A percentile compares a stretch with the other conserved stretches of the same genome.
Conservation (phyloP, 2,329 filamentous ascomycete genomes). For the Bipolaris oryzae region DNA sequence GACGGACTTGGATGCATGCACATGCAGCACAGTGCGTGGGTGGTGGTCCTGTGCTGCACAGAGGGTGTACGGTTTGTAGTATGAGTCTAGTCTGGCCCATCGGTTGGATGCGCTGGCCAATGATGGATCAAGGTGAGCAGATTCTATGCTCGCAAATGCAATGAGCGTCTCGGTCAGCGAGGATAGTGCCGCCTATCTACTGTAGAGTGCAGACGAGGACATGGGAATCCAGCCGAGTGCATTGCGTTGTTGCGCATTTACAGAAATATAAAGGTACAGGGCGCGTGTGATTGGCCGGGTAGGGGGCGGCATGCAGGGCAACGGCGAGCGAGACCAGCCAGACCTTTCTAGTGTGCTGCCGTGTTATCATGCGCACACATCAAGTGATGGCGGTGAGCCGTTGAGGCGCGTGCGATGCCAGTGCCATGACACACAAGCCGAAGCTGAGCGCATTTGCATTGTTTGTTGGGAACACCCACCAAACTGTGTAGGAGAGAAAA, state of each 20-base stretch:
- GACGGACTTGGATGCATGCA: neutral
- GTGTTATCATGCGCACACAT: slow-evolving; percentile 5
- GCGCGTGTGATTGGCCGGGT: neutral
- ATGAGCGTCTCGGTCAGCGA: neutral
- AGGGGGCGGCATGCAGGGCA: slow-evolving; percentile 3
- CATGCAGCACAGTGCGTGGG: neutral
- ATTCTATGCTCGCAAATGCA: neutral
- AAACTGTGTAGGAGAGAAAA: neutral
- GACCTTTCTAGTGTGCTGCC: slow-evolving; percentile 3
- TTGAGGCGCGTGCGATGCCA: neutral
- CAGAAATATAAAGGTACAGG: neutral
- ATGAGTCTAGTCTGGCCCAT: too few species aligned
- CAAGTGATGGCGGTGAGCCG: slow-evolving; percentile 4
- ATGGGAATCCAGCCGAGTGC: neutral
- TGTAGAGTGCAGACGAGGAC: neutral
- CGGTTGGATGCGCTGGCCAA: too few species aligned
- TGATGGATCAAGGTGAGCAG: too few species aligned
- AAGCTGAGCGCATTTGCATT: neutral
- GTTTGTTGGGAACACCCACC: neutral
- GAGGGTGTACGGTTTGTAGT: too few species aligned
- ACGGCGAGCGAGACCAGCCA: neutral
- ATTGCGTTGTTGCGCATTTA: neutral
- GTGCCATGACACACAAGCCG: neutral
- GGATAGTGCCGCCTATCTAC: neutral
- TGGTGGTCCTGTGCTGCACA: neutral